Conservation (phyloP, 2,329 filamentous ascomycete genomes). For the Botrytis fabae region DNA sequence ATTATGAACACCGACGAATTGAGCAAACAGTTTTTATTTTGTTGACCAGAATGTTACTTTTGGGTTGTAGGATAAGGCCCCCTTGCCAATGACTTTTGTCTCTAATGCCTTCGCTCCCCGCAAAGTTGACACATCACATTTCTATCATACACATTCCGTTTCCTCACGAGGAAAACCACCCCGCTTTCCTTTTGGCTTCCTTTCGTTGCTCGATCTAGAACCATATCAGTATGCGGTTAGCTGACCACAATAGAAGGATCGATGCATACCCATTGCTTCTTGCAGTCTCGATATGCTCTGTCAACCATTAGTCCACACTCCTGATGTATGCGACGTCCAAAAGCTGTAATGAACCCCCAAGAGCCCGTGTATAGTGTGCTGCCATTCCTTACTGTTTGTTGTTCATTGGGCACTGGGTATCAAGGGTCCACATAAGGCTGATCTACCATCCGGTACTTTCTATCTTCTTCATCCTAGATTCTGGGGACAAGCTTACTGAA, state of each 20-base stretch:
- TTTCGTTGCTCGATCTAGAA: conserved; percentile 48
- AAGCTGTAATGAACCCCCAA: not conserved
- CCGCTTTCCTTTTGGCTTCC: conserved; percentile 46
- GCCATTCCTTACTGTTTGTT: not conserved
- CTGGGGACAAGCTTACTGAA: conserved; percentile 65
- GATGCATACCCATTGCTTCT: conserved; percentile 83
- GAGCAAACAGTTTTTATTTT: not conserved
- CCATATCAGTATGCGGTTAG: conserved; percentile 6
- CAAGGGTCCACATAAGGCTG: conserved; percentile 16
- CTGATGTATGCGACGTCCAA: not conserved
- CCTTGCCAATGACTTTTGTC: not conserved
- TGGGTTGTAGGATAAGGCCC: not conserved
- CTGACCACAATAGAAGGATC: not conserved
- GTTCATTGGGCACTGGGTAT: conserved; percentile 1
- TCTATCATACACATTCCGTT: not conserved
- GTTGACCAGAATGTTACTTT: not conserved
- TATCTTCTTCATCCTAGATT: not conserved
- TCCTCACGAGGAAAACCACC: conserved; percentile 35
- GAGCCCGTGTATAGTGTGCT: not conserved
- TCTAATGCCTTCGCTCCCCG: not conserved
- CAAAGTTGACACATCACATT: conserved; percentile 1
- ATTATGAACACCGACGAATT: not conserved
- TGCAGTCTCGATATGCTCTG: conserved; percentile 94
- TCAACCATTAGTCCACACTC: conserved; percentile 1
- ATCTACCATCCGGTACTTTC: not conserved